Base-by-base conservation (phyloP, 352 stramenopile genomes). In the Phytopythium montanum region DNA sequence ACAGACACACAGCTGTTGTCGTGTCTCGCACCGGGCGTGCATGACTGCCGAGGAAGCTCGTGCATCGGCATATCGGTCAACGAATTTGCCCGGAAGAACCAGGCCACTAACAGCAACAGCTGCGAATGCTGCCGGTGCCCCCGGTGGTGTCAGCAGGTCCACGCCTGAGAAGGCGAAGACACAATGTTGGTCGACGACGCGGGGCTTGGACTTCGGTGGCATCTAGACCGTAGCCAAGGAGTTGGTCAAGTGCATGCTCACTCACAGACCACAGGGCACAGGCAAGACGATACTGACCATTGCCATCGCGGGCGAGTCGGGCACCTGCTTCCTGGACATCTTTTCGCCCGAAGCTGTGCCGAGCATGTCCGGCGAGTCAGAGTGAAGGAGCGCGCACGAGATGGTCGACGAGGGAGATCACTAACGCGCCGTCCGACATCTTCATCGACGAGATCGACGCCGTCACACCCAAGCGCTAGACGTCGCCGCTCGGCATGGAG, bases 361-460 rank as follows among this genome's bases (percentile, higher is more conserved):
- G n/a, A 93, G 92, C 41, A 97, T 98, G 93, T 97, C 88, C 25
- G 94, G 94, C 25, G 82, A 92, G 61, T 94, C 81, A 28, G 81
- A 93, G 68, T 82, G 92, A 62, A 95, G 95, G 68, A n/a, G n/a
- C n/a, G 64, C 97, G 33, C 75, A 89, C 16, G 81, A 92, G 41
- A 67, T 97, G n/a, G 99, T 99, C 70, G 94, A 98, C 61, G 92
- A 98, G 66, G 96, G n/a, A 95, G 0, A 87, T 98, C 53, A 85
- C 73, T 41, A 97, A 98, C 53, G 93, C 90, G 53, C 96, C 90
- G 60, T 94, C 97, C 9, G 98, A 99, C 70, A 92, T 99, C 59
- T 99, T 99, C 69, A 98, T 99, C 64, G 96, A 99, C 62, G 95
- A 98, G 69, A 96, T 99, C 70, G 95, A 99, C 65, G 97, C 95